Evolutionary conservation across 208 protist species (phyloP), one percentile per base, ranked within the genome.

Genomic region (Leishmania amazonensis): DNA sequence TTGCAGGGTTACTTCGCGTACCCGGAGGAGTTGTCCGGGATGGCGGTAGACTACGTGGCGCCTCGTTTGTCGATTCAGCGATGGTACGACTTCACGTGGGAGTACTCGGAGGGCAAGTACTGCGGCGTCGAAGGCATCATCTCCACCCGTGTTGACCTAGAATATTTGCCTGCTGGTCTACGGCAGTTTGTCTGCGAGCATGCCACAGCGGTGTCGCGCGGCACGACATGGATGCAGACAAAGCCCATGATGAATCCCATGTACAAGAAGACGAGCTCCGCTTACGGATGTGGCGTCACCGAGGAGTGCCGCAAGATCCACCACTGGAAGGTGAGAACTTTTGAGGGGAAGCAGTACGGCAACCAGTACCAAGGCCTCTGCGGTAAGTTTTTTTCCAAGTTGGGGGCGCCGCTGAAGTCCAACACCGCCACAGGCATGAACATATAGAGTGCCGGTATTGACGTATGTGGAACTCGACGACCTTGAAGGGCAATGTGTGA

Each of bases 1-100:
- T 75, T 97, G 73, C 93, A 93, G 51, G 94, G 93, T 24, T 87
- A 96, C 64, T 97, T 97, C 70, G 94, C 93, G 28, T 97, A 94
- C 78, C 93, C 94, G 1, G 82, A 83, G 65, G 92, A 97, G 84
- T 85, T 95, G 15, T 87, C 89, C 24, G 91, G 89, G 8, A 85
- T 92, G 87, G 79, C 86, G 13, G 75, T 97, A 38, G 76, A 92
- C 68, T 92, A 94, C 60, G 81, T 94, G 1, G 31, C 78, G 42
- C 67, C 89, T 74, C 90, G 92, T 73, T 88, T 96, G 28, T 86
- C 94, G 1, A 70, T 93, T 51, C 87, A 95, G 83, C 87, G 87
- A 54, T 96, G 90, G 89, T 84, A 94, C 24, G 91, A 96, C 83
- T 93, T 97, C 83, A 88, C 93, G 17, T 97, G 94, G 94, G 90